These are phyloP conservation scores for Yamadazyma kitorensis DNA, from an alignment of 805 yeast genomes.

Conservation along the genomic window DNA sequence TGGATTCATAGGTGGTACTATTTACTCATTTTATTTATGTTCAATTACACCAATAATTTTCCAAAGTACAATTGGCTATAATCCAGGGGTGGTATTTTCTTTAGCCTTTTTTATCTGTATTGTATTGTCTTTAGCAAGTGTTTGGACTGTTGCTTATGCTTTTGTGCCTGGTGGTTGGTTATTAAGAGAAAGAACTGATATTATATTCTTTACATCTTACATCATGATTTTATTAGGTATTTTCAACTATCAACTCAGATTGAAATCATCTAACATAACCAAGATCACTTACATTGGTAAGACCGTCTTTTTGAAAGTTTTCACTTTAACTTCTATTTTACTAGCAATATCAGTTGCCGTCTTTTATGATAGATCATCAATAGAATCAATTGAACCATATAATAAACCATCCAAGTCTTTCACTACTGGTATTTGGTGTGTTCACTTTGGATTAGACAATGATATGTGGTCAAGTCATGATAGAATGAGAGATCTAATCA, in stretches of 20 bases:
- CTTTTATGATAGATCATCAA: constrained; percentile 58
- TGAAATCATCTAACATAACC: constrained; percentile 19
- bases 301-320: constrained; percentile 18
- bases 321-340: constrained; percentile 39
- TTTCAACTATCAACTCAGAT: constrained; percentile 29
- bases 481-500: constrained; percentile 79
- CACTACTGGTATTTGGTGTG: constrained; percentile 98
- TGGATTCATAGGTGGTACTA: constrained; percentile 72
- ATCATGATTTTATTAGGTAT: constrained; percentile 53
- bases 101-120: constrained; percentile 49
- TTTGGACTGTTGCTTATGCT: constrained; percentile 98
- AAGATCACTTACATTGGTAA: constrained; percentile 19
- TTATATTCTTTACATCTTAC: constrained; percentile 60
- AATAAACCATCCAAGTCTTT: constrained; percentile 57
- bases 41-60: constrained; percentile 61
- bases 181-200: constrained; percentile 84
- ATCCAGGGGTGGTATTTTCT: constrained; percentile 54
- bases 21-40: constrained; percentile 57
- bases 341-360: constrained; percentile 52
- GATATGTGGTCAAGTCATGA: constrained; percentile 97
- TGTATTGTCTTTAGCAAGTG: constrained; percentile 71
- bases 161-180: constrained; percentile 94
- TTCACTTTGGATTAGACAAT: constrained; percentile 95
- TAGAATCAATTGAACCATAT: constrained; percentile 45
- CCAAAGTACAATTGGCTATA: constrained; percentile 52